Base-by-base conservation (phyloP, 2,329 filamentous ascomycete species). In the Purpureocillium takamizusanense region DNA sequence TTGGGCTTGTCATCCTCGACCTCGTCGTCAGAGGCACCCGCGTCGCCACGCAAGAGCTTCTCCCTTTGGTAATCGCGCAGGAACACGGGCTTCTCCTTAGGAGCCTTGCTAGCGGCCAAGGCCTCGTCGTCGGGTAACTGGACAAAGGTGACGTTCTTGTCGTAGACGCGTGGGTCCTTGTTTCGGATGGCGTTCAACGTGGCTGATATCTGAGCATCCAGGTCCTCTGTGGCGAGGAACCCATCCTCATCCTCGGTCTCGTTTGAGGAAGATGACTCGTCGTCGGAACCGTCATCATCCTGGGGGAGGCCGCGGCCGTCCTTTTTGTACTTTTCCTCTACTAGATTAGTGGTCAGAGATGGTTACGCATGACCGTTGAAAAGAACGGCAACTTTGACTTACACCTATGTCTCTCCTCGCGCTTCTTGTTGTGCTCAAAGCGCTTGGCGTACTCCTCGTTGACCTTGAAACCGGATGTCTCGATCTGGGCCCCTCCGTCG, bases 391-490 rank as follows among this genome's bases (percentile, higher is more conserved):
- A n/a, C n/a, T 25, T 25, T 13, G 11, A 30, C 76, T 51, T 54
- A 84, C 81, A 60, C 54, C 76, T 73, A 13, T 88, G 81, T 46
- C 79, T 67, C 59, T 98, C 92, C 56, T 94, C 89, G 41, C 90
- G 78, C 67, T 95, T 95, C 69, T 97, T 95, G 66, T 98, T 98
- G 65, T 97, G 76, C 61, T 98, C 92, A 52, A 95, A 97, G 31
- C 86, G 75, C 49, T 76, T 78, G 32, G 92, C 92, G 60, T 82
- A 98, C 37, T 94, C 86, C 57, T 88, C 72, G 61, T 98, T 97
- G 62, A 98, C 81, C 57, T 84, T 88, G 58, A 97, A 74, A 40
- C 67, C 67, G 31, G 60, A 57, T 41, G 59, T 57, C 31, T 59
- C 60, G 40, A 70, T 50, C 11, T 51, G 48, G 15, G 56, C 57